phyloP scores from a whole-genome alignment of 352 stramenopile species.

The Globisporangium canariense region DNA sequence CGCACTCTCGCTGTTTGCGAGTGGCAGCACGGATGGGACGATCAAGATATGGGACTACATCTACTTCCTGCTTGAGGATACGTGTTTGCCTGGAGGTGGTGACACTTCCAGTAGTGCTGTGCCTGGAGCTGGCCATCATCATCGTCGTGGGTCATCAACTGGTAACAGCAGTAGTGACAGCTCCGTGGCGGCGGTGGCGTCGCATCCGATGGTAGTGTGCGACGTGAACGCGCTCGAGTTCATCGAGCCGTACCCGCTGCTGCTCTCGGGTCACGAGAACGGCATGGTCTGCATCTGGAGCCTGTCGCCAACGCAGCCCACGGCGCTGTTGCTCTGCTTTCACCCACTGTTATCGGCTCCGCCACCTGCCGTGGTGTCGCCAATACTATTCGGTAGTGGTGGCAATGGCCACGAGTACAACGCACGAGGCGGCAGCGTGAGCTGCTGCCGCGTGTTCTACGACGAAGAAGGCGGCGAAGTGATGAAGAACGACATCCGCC shows the following conservation, averaged over 20 bases:
- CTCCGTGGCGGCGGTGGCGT: slow-evolving; percentile 2
- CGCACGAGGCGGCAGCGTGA: slow-evolving; percentile 26
- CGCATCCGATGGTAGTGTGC: slow-evolving; percentile 10
- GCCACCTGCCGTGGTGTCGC: not conserved
- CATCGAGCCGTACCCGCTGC: slow-evolving; percentile 67
- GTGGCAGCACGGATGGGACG: slow-evolving; percentile 47
- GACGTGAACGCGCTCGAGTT: slow-evolving; percentile 73
- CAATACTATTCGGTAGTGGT: not conserved
- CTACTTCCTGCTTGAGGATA: slow-evolving; percentile 77
- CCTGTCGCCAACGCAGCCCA: slow-evolving; percentile 45
- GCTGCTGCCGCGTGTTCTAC: slow-evolving; percentile 55
- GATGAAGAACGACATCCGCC: slow-evolving; percentile 42
- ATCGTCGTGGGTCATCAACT: too few relatives aligned
- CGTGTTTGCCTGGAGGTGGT: slow-evolving; percentile 20
- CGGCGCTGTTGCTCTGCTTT: slow-evolving; percentile 38
- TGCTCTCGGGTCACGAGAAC: slow-evolving; percentile 71
- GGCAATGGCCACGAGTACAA: not conserved
- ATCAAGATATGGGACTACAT: slow-evolving; percentile 89
- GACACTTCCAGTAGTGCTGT: not conserved
- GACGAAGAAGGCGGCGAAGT: slow-evolving; percentile 58
- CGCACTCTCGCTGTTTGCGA: slow-evolving; percentile 58
- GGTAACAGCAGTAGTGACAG: not conserved
- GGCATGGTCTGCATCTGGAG: slow-evolving; percentile 59
- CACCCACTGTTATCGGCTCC: slow-evolving; percentile 14
- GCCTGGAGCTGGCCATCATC: too few relatives aligned